Base-by-base conservation (phyloP, 2,329 filamentous ascomycete genomes). In the Trichoderma aggressivum region DNA sequence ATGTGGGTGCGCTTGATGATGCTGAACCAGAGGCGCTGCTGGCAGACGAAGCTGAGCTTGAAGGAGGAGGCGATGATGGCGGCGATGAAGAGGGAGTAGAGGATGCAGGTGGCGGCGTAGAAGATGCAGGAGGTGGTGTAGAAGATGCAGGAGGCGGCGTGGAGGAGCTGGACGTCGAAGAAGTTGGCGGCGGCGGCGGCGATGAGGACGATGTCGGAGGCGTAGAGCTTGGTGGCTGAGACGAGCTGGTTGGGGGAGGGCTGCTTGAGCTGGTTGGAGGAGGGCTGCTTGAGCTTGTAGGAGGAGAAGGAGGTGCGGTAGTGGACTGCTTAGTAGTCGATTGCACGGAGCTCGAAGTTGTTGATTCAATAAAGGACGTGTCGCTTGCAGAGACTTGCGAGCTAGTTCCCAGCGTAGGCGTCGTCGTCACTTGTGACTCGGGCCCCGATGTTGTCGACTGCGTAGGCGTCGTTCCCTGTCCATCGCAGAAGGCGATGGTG, bases 401-500 rank as follows among this genome's bases (percentile, higher is more conserved):
- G 16, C 73, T 76, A 8, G 78, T 80, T 58, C 70, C 72, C 1
- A 78, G 66, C 7, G 72, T 69, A 3, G 75, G 74, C 36, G 73
- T 60, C 11, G 70, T 72, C 30, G 77, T 75, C 8, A 78, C 75
- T 3, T 73, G 71, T 24, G 76, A 76, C 26, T 81, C 75, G 4
- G 75, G 75, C 0, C 70, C 72, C 3, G 74, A 30, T 2, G 63
- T 53, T 1, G 72, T 58, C 7, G 73, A 73, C 1, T 73, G 61
- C 1, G 75, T 72, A 6, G 76, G 73, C 5, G 72, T 66, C 1
- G 78, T 66, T n/a, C 72, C 73, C 6, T 60, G 72, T 7, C 78
- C 77, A 0, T 77, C 28, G 74, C 88, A 90, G 75, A 78, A 89
- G 39, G 77, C 74, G 36, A 86, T 7, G 70, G 1, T 1, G 3